Base-by-base conservation (phyloP, 2,329 filamentous ascomycete species). In the Ilyonectria sp. region DNA sequence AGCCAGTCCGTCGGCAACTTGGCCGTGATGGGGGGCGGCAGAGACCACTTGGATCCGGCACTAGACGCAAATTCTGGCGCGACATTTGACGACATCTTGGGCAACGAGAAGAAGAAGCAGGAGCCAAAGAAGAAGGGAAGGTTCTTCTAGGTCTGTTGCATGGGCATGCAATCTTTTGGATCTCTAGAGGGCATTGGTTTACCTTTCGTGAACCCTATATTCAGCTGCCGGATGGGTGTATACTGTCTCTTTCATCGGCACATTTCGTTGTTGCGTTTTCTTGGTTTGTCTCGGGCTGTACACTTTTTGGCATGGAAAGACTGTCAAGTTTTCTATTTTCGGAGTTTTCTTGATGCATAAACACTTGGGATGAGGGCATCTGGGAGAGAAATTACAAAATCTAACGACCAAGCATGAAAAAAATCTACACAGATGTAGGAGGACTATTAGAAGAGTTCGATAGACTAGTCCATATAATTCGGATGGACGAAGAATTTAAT, bases 81-180 rank as follows among this genome's bases (percentile, higher is more conserved):
- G 31, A 86, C 85, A 0, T 86, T 86, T 73, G 85, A 86, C 68
- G 85, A 86, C 55, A 86, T 86, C 40, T 75, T 86, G 26, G 80
- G 81, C n/a, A 72, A 71, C 11, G 70, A 79, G 47, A 71, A 73
- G 9, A 78, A 79, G 69, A 79, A 79, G 68, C 64, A 21, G 29
- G 17, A 53, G n/a, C 29, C 74, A 40, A 82, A 83, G 79, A 83
- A 82, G 75, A 83, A 82, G 78, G 77, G 78, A 55, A 77, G 82
- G 54, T 84, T 82, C 70, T 83, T 82, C 69, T 83, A 72, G 57
- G 46, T n/a, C 19, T 49, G 7, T 33, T 19, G 43, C 31, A 26
- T 33, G 40, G 23, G 17, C 57, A 59, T 19, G 46, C 60, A 44
- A 60, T 72, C n/a, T 56, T 47, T 53, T 44, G 29, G 57, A 60